A percentile compares a stretch with the other conserved stretches of the same genome.
Evolutionary conservation across 192 early-diverging fungal genomes (phyloP).

Genomic region (Coemansia sp.): DNA sequence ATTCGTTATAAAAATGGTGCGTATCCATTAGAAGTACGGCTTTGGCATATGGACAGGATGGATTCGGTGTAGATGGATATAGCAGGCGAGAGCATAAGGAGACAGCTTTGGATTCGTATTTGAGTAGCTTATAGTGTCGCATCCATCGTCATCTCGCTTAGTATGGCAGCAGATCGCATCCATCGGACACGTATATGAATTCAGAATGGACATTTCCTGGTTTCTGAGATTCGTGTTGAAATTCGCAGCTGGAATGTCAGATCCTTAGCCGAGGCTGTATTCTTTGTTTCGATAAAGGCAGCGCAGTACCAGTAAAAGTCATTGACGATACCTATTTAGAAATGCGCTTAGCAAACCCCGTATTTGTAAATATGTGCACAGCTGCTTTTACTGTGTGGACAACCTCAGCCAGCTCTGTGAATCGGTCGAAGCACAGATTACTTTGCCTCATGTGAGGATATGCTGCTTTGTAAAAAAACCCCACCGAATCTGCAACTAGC

Average conservation of each 20-base stretch:
- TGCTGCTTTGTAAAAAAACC: too few species aligned
- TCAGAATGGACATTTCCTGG: not conserved
- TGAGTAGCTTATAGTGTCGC: too few species aligned
- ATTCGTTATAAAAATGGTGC: constrained; percentile 43
- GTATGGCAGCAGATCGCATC: not conserved
- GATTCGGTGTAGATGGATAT: constrained; percentile 12
- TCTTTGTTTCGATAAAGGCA: not conserved
- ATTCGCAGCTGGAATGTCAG: not conserved
- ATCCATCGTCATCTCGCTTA: not conserved
- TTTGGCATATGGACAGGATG: constrained; percentile 1
- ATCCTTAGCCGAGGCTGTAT: not conserved
- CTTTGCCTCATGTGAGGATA: too few species aligned
- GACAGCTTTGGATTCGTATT: not conserved
- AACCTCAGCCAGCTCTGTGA: too few species aligned
- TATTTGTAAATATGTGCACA: too few species aligned
- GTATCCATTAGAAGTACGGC: constrained; percentile 31
- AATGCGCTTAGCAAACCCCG: too few species aligned
- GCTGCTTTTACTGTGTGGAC: too few species aligned
- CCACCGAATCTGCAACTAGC: too few species aligned
- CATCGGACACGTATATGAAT: not conserved
- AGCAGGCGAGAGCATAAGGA: not conserved
- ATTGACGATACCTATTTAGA: not conserved
- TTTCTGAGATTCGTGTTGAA: not conserved
- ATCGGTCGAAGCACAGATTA: too few species aligned
- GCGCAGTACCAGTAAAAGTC: not conserved